A percentile compares a stretch with the other conserved stretches of the same genome.
These are phyloP conservation scores for Thecamonas trahens DNA, from an alignment of 78 protist species.

Conservation along the genomic window DNA sequence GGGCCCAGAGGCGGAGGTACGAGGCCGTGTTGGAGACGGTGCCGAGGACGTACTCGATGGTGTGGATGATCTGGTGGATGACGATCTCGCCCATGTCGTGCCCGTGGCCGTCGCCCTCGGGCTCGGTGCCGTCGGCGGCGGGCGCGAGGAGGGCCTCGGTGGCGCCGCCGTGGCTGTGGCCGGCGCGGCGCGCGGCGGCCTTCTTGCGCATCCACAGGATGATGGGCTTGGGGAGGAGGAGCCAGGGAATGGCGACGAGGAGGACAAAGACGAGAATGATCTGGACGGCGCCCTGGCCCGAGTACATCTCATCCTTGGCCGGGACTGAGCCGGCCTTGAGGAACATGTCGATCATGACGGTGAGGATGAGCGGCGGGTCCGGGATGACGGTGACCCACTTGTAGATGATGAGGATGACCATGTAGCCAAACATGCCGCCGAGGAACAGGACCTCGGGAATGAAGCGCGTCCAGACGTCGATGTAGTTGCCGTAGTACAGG, in stretches of 20 bases:
- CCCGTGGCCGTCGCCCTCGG: not conserved
- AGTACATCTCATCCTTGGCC: conserved; percentile 8
- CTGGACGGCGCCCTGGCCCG: conserved; percentile 66
- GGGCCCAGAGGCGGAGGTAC: conserved; percentile 99
- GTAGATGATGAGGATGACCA: conserved; percentile 64
- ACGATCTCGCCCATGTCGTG: not conserved
- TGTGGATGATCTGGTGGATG: conserved; percentile 91
- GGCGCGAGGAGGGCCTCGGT: not conserved
- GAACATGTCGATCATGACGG: conserved; percentile 78
- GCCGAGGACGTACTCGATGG: conserved; percentile 97
- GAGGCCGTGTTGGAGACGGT: conserved; percentile 99
- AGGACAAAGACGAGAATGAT: conserved; percentile 52
- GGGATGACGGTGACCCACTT: conserved; percentile 57
- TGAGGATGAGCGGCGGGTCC: conserved; percentile 53
- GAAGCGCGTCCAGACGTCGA: conserved; percentile 66
- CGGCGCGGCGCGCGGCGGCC: not conserved
- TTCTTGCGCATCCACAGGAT: conserved; percentile 29
- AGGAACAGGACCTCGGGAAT: conserved; percentile 93
- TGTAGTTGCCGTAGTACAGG: conserved; percentile 41
- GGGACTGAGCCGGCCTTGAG: conserved; percentile 36
- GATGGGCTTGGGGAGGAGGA: conserved; percentile 83
- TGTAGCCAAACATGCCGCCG: conserved; percentile 93
- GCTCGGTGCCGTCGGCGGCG: not conserved
- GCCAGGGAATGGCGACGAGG: conserved; percentile 71
- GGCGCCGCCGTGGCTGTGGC: not conserved